Conservation (phyloP, 164 flowering plant species). For the Litsea cubeba region DNA sequence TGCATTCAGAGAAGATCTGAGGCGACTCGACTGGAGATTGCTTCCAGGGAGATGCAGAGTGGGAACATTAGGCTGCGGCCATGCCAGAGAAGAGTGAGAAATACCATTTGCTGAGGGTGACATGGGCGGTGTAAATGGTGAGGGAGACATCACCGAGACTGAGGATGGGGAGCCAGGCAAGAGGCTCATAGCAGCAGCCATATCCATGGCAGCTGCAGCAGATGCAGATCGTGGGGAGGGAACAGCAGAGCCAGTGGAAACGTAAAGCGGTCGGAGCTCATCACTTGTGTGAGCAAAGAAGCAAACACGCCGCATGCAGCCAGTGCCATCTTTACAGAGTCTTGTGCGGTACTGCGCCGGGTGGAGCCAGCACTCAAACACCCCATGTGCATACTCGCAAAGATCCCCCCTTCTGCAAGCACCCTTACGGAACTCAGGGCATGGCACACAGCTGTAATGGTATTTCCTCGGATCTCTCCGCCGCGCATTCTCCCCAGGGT, state of each 20-base stretch:
- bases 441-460: constrained; percentile 66
- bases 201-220: constrained; percentile 13
- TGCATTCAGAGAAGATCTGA: constrained; percentile 60
- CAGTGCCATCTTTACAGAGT: constrained; percentile 55
- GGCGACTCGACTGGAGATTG: constrained; percentile 19
- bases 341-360: constrained; percentile 65
- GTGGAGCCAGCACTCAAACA: constrained; percentile 70
- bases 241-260: constrained; percentile 50
- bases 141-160: constrained; percentile 73
- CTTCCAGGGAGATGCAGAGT: constrained; percentile 79
- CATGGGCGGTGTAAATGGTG: constrained; percentile 18
- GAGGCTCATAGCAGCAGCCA: constrained; percentile 2
- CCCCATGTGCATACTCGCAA: constrained; percentile 73
- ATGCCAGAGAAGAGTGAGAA: constrained; percentile 15
- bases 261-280: constrained; percentile 56
- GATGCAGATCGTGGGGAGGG: constrained; percentile 43
- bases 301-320: constrained; percentile 48
- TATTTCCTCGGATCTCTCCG: constrained; percentile 59
- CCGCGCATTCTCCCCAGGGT: constrained; percentile 70
- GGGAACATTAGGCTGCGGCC: constrained; percentile 74
- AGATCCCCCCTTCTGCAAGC: constrained; percentile 53
- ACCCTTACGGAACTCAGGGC: constrained; percentile 63
- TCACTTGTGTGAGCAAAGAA: constrained; percentile 60
- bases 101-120: constrained; percentile 15
- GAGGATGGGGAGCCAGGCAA: constrained; percentile 28